phyloP scores from a whole-genome alignment of 371 early-diverging fungal genomes.

The Rhizopus sp. region DNA sequence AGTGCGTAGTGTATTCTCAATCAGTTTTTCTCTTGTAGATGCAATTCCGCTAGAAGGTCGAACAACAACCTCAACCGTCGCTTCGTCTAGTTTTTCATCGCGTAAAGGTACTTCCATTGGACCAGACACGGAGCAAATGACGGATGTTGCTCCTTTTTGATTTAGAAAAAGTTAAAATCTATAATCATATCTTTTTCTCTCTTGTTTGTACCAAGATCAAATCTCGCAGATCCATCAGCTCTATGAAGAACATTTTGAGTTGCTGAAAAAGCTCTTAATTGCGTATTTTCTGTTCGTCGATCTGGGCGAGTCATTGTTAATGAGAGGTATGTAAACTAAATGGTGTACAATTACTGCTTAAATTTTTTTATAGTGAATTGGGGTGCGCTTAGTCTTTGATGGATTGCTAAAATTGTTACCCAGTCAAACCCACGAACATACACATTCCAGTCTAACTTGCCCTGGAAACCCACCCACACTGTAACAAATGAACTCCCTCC shows the following conservation, averaged over 20 bases:
- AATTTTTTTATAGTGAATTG: too few relatives aligned
- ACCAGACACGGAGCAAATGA: slow-evolving; percentile 84
- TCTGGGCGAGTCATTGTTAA: slow-evolving; percentile 29
- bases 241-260: slow-evolving; percentile 67
- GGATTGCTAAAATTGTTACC: too few relatives aligned
- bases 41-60: slow-evolving; percentile 72
- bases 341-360: too few relatives aligned
- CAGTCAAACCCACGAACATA: too few relatives aligned
- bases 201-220: slow-evolving; percentile 62
- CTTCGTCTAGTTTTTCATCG: slow-evolving; percentile 87
- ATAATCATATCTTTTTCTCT: background rate
- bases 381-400: too few relatives aligned
- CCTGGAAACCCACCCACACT: too few relatives aligned
- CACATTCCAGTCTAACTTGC: too few relatives aligned
- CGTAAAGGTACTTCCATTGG: slow-evolving; percentile 83
- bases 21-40: slow-evolving; percentile 71
- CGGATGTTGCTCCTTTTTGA: slow-evolving; percentile 65
- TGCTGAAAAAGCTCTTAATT: slow-evolving; percentile 62
- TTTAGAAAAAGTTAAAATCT: background rate
- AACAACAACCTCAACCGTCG: slow-evolving; percentile 79
- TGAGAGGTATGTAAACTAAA: too few relatives aligned
- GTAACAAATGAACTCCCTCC: too few relatives aligned
- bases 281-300: slow-evolving; percentile 40
- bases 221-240: slow-evolving; percentile 85
- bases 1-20: slow-evolving; percentile 69